phyloP scores from a whole-genome alignment of 768 basidiomycete genomes.

The Macrolepiota dolichaula region DNA sequence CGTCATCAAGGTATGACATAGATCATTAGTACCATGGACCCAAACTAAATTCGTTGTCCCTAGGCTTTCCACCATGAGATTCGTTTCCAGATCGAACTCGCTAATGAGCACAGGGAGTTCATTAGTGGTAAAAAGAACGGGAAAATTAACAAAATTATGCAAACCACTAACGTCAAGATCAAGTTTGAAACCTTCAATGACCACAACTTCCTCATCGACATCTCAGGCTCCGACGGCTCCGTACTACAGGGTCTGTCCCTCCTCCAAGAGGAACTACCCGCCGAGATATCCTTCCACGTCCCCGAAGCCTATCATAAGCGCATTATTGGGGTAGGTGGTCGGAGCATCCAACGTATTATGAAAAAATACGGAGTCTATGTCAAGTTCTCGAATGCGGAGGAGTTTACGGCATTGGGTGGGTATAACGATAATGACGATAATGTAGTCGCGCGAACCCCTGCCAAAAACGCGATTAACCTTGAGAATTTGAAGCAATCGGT shows the following conservation, averaged over 20 bases:
- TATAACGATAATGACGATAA: conserved; percentile 98
- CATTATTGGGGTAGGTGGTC: conserved; percentile 96
- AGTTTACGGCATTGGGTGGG: conserved; percentile 91
- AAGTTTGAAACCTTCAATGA: conserved; percentile 99
- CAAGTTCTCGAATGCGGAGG: conserved; percentile 97
- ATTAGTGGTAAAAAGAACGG: conserved; percentile 99
- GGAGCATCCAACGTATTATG: conserved; percentile 99
- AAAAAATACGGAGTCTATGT: conserved; percentile 99
- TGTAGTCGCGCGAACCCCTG: conserved; percentile 95
- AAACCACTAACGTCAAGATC: conserved; percentile 94
- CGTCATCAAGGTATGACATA: conserved; percentile 71
- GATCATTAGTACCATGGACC: conserved; percentile 4
- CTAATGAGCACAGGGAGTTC: conserved; percentile 97
- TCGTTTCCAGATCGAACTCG: conserved; percentile 95
- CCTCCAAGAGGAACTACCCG: conserved; percentile 95
- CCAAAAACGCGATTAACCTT: conserved; percentile 94
- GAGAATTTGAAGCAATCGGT: conserved; percentile 94
- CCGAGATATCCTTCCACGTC: conserved; percentile 98
- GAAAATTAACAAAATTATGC: conserved; percentile 99
- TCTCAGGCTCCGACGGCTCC: conserved; percentile 79
- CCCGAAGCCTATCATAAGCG: conserved; percentile 98
- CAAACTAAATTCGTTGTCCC: not conserved
- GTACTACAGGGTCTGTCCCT: conserved; percentile 86
- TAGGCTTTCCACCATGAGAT: conserved; percentile 96
- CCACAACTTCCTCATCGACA: conserved; percentile 91